phyloP scores from a whole-genome alignment of 371 early-diverging fungal genomes.

The Rhizomucor pusillus region DNA sequence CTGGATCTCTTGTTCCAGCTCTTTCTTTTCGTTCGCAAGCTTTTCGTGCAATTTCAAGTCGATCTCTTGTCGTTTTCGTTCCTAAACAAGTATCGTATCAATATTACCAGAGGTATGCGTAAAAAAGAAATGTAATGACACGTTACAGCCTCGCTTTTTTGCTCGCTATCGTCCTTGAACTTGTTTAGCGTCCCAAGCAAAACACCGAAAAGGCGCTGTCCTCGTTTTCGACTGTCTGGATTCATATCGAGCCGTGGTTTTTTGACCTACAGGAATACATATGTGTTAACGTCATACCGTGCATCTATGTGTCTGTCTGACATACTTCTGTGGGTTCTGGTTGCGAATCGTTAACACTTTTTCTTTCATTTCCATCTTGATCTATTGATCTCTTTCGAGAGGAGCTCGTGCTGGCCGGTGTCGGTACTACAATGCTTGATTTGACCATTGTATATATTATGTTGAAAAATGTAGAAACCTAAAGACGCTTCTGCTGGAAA shows the following conservation, averaged over 20 bases:
- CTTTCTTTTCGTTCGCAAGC: slow-evolving; percentile 42
- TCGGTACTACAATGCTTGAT: slow-evolving; percentile 33
- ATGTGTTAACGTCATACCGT: background rate
- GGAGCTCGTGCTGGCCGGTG: slow-evolving; percentile 10
- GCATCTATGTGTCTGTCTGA: background rate
- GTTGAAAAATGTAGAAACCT: too few relatives aligned
- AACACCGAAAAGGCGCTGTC: slow-evolving; percentile 56
- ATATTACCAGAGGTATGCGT: background rate
- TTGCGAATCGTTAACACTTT: slow-evolving; percentile 1
- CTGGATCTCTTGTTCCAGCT: slow-evolving; percentile 37
- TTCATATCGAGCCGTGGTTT: slow-evolving; percentile 10
- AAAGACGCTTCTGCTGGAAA: too few relatives aligned
- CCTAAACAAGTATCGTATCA: slow-evolving; percentile 21
- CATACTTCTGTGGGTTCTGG: slow-evolving; percentile 4
- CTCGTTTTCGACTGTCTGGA: slow-evolving; percentile 29
- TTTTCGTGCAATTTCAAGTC: slow-evolving; percentile 49
- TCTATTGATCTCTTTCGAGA: slow-evolving; percentile 21
- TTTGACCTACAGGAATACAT: slow-evolving; percentile 2
- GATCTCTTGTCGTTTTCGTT: slow-evolving; percentile 50
- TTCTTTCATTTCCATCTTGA: slow-evolving; percentile 5
- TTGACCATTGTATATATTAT: slow-evolving; percentile 15
- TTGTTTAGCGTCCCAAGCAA: slow-evolving; percentile 57
- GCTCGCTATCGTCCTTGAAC: slow-evolving; percentile 47
- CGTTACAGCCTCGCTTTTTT: slow-evolving; percentile 49
- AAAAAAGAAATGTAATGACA: background rate